phyloP scores from a whole-genome alignment of 2,329 filamentous ascomycete species.

The Trichoderma sp. region DNA sequence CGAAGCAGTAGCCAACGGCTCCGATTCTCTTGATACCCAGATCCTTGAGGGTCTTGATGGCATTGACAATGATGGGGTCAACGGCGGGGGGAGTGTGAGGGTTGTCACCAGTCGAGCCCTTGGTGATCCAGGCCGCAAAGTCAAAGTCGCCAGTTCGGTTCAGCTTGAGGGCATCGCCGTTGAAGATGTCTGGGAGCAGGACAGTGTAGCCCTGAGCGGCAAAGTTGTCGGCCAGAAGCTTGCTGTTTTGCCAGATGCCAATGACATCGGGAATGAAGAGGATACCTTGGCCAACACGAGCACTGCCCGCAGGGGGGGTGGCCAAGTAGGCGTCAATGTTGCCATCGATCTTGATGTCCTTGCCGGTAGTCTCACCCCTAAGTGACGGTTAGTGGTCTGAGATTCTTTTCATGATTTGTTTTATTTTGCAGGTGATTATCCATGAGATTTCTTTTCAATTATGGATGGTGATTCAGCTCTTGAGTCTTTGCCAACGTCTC shows the following conservation, averaged over 20 bases:
- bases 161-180: conserved; percentile 42
- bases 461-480: background rate
- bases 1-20: conserved; percentile 72
- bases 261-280: conserved; percentile 21
- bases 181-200: conserved; percentile 36
- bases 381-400: background rate
- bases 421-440: background rate
- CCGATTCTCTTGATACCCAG: conserved; percentile 59
- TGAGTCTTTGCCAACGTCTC: background rate
- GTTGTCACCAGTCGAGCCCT: conserved; percentile 46
- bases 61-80: conserved; percentile 32
- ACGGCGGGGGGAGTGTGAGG: conserved; percentile 34
- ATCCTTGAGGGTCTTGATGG: conserved; percentile 54
- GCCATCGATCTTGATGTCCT: conserved; percentile 22
- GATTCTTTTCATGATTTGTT: background rate
- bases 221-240: conserved; percentile 39
- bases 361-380: conserved; percentile 18
- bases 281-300: conserved; percentile 14
- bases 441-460: background rate
- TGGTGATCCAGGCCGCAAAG: conserved; percentile 31
- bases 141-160: conserved; percentile 38
- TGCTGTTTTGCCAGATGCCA: conserved; percentile 43
- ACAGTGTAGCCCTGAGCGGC: conserved; percentile 35
- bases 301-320: conserved; percentile 21
- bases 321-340: conserved; percentile 26